These are phyloP conservation scores for Amauroascus verrucosus DNA, from an alignment of 2,329 filamentous ascomycete genomes.

Conservation along the genomic window DNA sequence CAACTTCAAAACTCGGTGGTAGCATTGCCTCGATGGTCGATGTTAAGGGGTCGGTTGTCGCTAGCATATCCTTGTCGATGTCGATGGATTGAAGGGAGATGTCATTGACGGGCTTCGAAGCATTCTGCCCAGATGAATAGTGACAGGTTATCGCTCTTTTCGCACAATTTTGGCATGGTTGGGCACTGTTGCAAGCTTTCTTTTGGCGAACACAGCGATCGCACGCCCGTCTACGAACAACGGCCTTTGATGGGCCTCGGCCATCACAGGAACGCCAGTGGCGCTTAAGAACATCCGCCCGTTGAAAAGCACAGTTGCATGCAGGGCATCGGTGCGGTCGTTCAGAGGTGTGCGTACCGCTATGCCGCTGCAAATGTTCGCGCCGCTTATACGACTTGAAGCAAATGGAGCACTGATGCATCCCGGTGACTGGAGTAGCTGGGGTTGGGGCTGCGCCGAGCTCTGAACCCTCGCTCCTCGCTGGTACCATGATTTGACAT, in stretches of 20 bases:
- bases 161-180: slow-evolving; percentile 1
- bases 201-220: slow-evolving; percentile 1
- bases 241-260: neutral
- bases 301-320: slow-evolving; percentile 2
- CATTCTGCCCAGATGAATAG: neutral
- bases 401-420: slow-evolving; percentile 4
- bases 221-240: neutral
- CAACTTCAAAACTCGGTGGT: neutral
- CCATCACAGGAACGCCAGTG: slow-evolving; percentile 1
- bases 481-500: slow-evolving; percentile 2
- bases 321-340: slow-evolving; percentile 4
- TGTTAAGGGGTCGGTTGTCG: neutral
- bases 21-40: neutral
- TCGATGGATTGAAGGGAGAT: neutral
- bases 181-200: slow-evolving; percentile 1
- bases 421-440: neutral
- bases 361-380: neutral
- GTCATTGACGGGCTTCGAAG: neutral
- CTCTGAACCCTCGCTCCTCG: slow-evolving; percentile 2
- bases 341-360: neutral
- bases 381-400: slow-evolving; percentile 4
- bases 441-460: neutral
- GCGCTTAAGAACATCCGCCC: slow-evolving; percentile 2
- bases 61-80: neutral
- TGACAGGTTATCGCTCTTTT: neutral